Percentiles rank a stretch among this genome's conserved stretches.
These are phyloP conservation scores for Epichloe aotearoae DNA, from an alignment of 2,329 filamentous ascomycete species.

Conservation along the genomic window DNA sequence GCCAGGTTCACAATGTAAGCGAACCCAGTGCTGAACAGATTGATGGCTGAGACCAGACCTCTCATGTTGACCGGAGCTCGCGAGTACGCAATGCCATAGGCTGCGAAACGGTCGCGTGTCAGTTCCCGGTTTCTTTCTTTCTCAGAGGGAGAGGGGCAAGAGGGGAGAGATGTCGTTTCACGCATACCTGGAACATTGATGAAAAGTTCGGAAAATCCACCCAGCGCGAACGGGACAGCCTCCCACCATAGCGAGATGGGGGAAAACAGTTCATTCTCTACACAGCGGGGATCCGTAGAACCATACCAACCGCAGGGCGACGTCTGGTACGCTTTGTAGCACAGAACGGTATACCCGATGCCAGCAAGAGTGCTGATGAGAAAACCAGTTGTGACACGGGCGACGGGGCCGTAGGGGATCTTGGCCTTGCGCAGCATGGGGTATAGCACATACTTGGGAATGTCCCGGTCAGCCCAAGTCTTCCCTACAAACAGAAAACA, in stretches of 20 bases:
- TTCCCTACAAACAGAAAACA: neutral
- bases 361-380: constrained; percentile 34
- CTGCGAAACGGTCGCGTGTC: constrained; percentile 8
- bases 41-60: constrained; percentile 35
- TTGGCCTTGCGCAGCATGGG: constrained; percentile 36
- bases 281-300: constrained; percentile 12
- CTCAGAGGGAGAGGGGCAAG: neutral
- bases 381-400: constrained; percentile 45
- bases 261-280: constrained; percentile 12
- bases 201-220: constrained; percentile 17
- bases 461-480: neutral
- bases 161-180: neutral
- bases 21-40: constrained; percentile 32
- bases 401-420: constrained; percentile 45
- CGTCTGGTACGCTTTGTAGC: constrained; percentile 44
- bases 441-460: constrained; percentile 29
- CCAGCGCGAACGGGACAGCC: constrained; percentile 13
- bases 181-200: constrained; percentile 13
- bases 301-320: constrained; percentile 30
- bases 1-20: constrained; percentile 32
- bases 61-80: constrained; percentile 38
- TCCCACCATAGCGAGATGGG: constrained; percentile 14
- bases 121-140: neutral
- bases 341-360: constrained; percentile 41
- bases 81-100: constrained; percentile 38